Evolutionary conservation across 441 rosid genomes (phyloP).

Genomic region (Mallotus japonicus): DNA sequence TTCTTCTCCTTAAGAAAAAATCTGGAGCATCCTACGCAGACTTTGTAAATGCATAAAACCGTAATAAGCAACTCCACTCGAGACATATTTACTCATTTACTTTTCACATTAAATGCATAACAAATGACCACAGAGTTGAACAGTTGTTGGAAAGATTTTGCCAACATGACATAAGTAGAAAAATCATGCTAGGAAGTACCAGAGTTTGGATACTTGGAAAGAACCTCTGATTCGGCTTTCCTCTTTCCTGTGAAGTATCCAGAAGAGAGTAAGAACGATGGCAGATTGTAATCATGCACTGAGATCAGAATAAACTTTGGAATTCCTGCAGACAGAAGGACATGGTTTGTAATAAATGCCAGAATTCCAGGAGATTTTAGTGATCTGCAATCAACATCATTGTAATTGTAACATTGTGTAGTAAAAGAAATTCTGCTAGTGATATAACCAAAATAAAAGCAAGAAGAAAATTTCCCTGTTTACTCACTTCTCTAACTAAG

Average conservation of each 20-base stretch:
- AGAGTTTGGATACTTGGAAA: constrained; percentile 75
- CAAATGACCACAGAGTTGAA: neutral
- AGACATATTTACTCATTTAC: neutral
- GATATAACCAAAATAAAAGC: neutral
- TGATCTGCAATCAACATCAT: neutral
- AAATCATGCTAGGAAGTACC: constrained; percentile 39
- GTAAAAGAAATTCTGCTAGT: neutral
- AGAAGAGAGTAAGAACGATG: constrained; percentile 68
- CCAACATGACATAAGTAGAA: no score
- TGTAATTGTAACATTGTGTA: no score
- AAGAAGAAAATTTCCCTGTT: neutral
- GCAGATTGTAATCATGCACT: constrained; percentile 88
- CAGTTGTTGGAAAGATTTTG: neutral
- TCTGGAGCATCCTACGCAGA: no score
- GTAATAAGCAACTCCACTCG: neutral
- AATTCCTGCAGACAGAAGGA: constrained; percentile 49
- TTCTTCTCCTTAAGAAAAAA: neutral
- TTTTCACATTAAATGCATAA: neutral
- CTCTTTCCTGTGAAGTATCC: constrained; percentile 91
- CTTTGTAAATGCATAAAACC: neutral
- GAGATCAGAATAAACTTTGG: constrained; percentile 80
- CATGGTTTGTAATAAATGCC: neutral
- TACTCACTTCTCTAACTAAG: neutral
- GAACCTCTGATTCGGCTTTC: constrained; percentile 80
- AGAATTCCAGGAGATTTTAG: neutral